These are phyloP conservation scores for Pseudoscleropodium purum DNA, from an alignment of 225 moss, liverwort and hornwort genomes.

Conservation along the genomic window DNA sequence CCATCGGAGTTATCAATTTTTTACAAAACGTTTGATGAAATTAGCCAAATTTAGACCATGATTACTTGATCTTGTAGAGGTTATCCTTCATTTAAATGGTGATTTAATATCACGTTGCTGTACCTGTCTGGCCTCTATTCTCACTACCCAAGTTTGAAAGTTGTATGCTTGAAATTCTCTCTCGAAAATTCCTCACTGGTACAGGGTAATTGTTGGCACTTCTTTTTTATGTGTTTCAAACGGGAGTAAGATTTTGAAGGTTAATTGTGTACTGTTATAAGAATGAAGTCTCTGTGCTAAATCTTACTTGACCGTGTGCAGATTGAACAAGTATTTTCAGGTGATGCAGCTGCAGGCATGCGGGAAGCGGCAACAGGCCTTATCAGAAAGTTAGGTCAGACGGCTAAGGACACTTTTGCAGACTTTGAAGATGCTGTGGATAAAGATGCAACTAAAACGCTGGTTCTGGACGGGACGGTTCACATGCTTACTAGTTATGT, in stretches of 20 bases:
- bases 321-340: conserved; percentile 79
- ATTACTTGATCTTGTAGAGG: not conserved
- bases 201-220: not conserved
- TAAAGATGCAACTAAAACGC: conserved; percentile 86
- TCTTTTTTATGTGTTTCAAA: not conserved
- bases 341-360: conserved; percentile 61
- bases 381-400: conserved; percentile 65
- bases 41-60: not conserved
- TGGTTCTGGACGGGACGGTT: conserved; percentile 83
- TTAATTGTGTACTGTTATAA: not conserved
- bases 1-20: not conserved
- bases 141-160: not conserved
- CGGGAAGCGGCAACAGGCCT: conserved; percentile 68
- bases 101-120: not conserved
- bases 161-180: not conserved
- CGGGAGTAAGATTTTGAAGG: not conserved
- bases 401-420: conserved; percentile 79
- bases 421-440: conserved; percentile 98
- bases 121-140: not conserved
- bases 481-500: conserved; percentile 96
- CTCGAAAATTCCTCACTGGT: not conserved
- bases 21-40: not conserved
- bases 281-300: not conserved
- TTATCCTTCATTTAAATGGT: not conserved
- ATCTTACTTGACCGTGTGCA: conserved; percentile 1